These are phyloP conservation scores for Populus deltoides DNA, from an alignment of 345 rosid species.

Conservation along the genomic window DNA sequence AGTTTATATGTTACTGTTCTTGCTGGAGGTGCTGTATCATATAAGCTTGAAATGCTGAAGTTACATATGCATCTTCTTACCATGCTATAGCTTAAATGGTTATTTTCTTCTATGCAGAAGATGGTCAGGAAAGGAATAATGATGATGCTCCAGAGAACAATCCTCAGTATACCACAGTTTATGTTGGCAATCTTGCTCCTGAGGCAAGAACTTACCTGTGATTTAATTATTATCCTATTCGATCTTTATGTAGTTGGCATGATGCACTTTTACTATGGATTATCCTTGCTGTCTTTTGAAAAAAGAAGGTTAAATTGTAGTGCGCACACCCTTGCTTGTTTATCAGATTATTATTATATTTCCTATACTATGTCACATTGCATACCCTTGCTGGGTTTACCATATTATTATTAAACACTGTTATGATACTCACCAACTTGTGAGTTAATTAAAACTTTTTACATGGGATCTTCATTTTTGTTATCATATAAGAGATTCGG, in stretches of 20 bases:
- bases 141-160: slow-evolving; percentile 84
- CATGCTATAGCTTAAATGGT: not conserved
- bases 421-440: not conserved
- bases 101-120: slow-evolving; percentile 50
- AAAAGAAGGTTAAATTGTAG: not conserved
- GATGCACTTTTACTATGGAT: not conserved
- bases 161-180: slow-evolving; percentile 88
- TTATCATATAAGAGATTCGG: not conserved
- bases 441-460: not conserved
- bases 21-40: not conserved
- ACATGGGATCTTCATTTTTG: not conserved
- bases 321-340: too few species aligned
- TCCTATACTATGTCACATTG: too few species aligned
- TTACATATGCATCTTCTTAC: not conserved
- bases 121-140: slow-evolving; percentile 64
- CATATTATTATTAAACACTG: too few species aligned
- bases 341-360: too few species aligned
- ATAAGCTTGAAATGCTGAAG: not conserved
- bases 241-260: not conserved
- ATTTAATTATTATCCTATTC: not conserved
- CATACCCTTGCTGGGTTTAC: too few species aligned
- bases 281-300: not conserved
- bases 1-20: too few species aligned
- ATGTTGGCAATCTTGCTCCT: slow-evolving; percentile 93
- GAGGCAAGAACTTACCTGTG: slow-evolving; percentile 44